A percentile compares a stretch with the other conserved stretches of the same genome.
phyloP scores from a whole-genome alignment of 2,329 filamentous ascomycete genomes.

The Diaporthe vaccinii region DNA sequence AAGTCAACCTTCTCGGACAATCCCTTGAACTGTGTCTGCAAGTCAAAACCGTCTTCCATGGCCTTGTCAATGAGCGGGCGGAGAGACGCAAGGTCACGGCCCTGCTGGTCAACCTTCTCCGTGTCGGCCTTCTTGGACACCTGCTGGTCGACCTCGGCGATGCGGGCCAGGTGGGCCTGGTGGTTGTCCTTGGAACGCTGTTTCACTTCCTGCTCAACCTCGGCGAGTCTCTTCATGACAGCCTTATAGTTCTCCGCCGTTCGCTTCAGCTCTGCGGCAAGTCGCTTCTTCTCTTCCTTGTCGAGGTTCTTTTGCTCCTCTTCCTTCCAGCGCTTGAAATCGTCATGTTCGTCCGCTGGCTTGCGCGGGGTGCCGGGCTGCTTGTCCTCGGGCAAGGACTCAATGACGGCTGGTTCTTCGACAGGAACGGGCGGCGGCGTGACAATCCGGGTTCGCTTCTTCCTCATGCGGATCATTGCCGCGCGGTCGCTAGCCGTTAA shows the following conservation, averaged over 20 bases:
- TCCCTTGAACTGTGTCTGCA: no score
- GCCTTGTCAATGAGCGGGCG: background rate
- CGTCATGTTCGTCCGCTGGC: no score
- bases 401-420: no score
- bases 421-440: no score
- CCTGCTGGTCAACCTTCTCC: background rate
- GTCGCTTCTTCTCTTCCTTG: background rate
- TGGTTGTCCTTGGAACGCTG: no score
- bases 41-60: background rate
- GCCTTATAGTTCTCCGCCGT: background rate
- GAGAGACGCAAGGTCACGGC: background rate
- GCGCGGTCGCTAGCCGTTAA: rapidly evolving
- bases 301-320: background rate
- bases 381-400: no score
- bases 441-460: no score
- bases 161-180: no score
- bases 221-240: background rate
- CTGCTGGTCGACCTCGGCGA: background rate
- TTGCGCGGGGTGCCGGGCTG: no score
- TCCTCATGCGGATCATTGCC: no score
- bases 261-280: background rate
- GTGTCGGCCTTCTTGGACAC: background rate
- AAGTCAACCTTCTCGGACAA: background rate
- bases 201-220: background rate
- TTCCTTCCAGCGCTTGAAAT: no score